Conservation (phyloP, 768 basidiomycete species). For the Lentinula guzmanii region DNA sequence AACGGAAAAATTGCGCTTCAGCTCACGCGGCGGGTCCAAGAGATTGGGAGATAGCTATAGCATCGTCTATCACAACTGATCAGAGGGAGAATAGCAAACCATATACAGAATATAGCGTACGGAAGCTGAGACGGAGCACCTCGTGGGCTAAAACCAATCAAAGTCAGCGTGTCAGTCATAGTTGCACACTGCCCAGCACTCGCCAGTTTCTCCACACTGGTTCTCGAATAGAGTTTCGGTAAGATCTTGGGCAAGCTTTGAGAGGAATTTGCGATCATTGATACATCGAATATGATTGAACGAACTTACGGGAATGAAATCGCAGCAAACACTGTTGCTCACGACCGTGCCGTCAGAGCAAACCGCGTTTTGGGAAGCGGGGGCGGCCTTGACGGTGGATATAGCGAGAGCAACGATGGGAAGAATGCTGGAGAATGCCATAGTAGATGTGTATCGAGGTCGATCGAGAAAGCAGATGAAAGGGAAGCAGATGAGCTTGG, state of each 20-base stretch:
- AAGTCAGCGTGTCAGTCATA: neutral
- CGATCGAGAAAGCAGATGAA: neutral
- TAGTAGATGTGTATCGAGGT: slow-evolving; percentile 16
- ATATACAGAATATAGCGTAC: slow-evolving; percentile 7
- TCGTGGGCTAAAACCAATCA: slow-evolving; percentile 18
- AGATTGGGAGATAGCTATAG: slow-evolving; percentile 9
- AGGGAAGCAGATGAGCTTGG: neutral
- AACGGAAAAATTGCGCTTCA: neutral
- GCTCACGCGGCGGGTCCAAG: neutral
- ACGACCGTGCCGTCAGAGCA: slow-evolving; percentile 5
- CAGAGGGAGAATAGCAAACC: slow-evolving; percentile 6
- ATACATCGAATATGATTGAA: neutral
- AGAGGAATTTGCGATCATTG: neutral
- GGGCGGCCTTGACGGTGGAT: neutral
- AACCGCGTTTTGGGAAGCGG: neutral
- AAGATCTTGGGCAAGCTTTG: slow-evolving; percentile 15
- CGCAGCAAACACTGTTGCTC: neutral
- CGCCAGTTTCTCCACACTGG: slow-evolving; percentile 23
- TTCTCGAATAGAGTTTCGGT: slow-evolving; percentile 27
- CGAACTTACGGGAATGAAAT: slow-evolving; percentile 1
- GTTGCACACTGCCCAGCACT: slow-evolving; percentile 14
- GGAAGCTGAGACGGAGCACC: slow-evolving; percentile 21
- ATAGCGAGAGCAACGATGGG: neutral
- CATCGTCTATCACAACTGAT: slow-evolving; percentile 17
- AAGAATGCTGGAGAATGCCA: neutral